Evolutionary conservation across 2,329 filamentous ascomycete species (phyloP).

Genomic region (Gaeumannomyces tritici): DNA sequence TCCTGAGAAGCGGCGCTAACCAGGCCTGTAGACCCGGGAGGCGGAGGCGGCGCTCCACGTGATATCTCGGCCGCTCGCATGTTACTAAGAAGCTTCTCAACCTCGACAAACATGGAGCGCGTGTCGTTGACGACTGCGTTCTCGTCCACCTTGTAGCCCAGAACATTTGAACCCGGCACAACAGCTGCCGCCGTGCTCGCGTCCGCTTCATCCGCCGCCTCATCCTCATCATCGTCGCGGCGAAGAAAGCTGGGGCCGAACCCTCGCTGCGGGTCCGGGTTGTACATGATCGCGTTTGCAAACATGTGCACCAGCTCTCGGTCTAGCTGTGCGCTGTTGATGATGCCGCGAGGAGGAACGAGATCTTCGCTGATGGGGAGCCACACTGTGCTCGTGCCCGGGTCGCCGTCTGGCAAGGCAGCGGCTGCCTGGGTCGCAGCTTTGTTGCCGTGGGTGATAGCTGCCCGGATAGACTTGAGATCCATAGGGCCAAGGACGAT

Average conservation of each 20-base stretch:
- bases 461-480: conserved; percentile 66
- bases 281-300: conserved; percentile 98
- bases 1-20: conserved; percentile 1
- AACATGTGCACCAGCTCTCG: conserved; percentile 95
- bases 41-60: conserved; percentile 26
- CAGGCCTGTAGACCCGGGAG: conserved; percentile 9
- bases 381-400: conserved; percentile 46
- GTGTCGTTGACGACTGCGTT: conserved; percentile 84
- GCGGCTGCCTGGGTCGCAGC: conserved; percentile 51
- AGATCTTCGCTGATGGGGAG: conserved; percentile 67
- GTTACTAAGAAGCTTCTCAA: conserved; percentile 67
- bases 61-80: conserved; percentile 66
- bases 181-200: conserved; percentile 21
- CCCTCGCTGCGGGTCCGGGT: conserved; percentile 67
- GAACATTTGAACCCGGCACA: conserved; percentile 27
- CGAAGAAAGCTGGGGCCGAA: conserved; percentile 53
- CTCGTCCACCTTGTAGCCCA: conserved; percentile 63
- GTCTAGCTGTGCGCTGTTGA: conserved; percentile 88
- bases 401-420: conserved; percentile 50
- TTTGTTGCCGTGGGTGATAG: conserved; percentile 64
- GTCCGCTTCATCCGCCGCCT: conserved; percentile 22
- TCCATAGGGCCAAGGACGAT: conserved; percentile 69
- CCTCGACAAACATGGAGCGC: conserved; percentile 79
- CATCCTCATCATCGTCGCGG: conserved; percentile 22
- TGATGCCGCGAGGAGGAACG: conserved; percentile 77